These are phyloP conservation scores for Cunninghamia lanceolata DNA, from an alignment of 75 land plant genomes.

Conservation along the genomic window DNA sequence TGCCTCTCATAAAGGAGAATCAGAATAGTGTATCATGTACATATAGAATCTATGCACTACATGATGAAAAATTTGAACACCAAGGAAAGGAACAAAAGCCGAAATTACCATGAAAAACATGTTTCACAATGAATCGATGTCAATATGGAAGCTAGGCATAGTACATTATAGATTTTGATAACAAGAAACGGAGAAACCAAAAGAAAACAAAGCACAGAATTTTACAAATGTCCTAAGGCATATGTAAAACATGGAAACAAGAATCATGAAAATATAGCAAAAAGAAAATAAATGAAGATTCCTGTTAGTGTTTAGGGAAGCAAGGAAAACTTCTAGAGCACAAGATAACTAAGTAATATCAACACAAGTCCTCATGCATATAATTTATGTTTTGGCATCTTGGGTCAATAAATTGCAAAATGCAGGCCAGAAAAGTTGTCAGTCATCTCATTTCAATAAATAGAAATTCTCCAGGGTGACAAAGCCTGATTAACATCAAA, in stretches of 20 bases:
- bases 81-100: not conserved
- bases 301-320: not conserved
- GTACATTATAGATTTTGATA: not conserved
- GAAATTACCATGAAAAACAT: not conserved
- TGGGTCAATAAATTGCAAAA: not conserved
- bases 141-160: not conserved
- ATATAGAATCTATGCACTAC: too few relatives aligned
- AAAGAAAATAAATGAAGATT: not conserved
- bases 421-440: not conserved
- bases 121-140: not conserved
- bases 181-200: not conserved
- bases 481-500: not conserved
- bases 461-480: not conserved
- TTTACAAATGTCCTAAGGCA: not conserved
- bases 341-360: not conserved
- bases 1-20: too few relatives aligned
- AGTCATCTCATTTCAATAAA: not conserved
- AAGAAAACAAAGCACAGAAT: not conserved
- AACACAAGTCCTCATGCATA: not conserved
- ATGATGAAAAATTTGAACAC: too few relatives aligned
- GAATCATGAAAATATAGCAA: not conserved
- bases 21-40: too few relatives aligned
- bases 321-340: not conserved
- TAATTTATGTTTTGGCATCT: not conserved
- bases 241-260: not conserved